Base-by-base conservation (phyloP, 495 filamentous ascomycete species). In the Annulohypoxylon nitens region DNA sequence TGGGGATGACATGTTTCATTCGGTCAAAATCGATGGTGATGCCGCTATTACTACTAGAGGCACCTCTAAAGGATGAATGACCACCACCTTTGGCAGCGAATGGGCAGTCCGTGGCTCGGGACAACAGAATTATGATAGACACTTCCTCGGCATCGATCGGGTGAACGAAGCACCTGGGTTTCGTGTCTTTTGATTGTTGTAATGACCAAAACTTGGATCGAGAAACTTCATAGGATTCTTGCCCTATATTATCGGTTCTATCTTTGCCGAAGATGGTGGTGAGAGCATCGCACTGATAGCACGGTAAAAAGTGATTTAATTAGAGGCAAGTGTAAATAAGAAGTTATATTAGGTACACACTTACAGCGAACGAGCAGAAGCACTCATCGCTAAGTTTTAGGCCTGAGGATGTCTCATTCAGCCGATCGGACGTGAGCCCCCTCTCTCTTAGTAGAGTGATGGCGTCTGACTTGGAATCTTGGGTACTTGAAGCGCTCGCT, bases 11-110 rank as follows among this genome's bases (percentile, higher is more conserved):
- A 23, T 76, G 80, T 12, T 80, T 84, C 75, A 87, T 73, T 18
- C 80, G 80, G 1, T 75, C 79, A 70, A 87, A 78, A 34, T 81
- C 81, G 55, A 89, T 80, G 16, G 86, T 75, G 18, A 89, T 83
- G 5, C 85, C 86, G 25, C 80, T 75, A 36, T 83, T 54, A 50
- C 79, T 83, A 37, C 73, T 79, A 0, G 81, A 67, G 68, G 79
- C 60, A 64, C 85, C 83, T 37, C 66, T 43, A 39, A 77, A 77
- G n/a, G 81, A 77, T 23, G 75, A 73, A 62, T 84, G 81, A 2
- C 80, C 80, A 6, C 81, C 81, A 39, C 80, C 77, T 39, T 78
- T 78, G 6, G 81, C 76, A 0, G 76, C 77, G 45, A 85, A 84
- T 4, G 79, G 61, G 20, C 81, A 81, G 26, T 82, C 66, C 1